A percentile compares a stretch with the other conserved stretches of the same genome.
Evolutionary conservation across 1,284 basidiomycete species (phyloP).

Genomic region (Austroboletus sp.): DNA sequence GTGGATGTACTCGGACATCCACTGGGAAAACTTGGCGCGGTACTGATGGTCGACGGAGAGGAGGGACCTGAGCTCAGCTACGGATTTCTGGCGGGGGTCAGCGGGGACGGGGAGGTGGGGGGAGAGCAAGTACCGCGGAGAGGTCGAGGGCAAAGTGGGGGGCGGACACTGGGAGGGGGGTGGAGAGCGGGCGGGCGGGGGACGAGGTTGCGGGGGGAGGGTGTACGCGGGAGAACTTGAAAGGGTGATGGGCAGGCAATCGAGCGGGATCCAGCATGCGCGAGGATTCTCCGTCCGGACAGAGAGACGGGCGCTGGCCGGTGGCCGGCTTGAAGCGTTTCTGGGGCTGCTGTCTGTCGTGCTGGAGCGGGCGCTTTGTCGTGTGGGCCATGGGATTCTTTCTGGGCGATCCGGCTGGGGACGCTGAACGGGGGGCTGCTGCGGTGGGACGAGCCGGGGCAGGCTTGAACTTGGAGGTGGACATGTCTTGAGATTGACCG

Average conservation of each 20-base stretch:
- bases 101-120: not conserved
- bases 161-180: not conserved
- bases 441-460: not conserved
- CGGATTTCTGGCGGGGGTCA: conserved; percentile 20
- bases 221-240: conserved; percentile 14
- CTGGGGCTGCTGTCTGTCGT: conserved; percentile 27
- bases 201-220: not conserved
- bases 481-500: not conserved
- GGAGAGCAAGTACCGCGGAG: conserved; percentile 6
- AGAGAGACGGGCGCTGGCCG: conserved; percentile 8
- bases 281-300: conserved; percentile 19
- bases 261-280: conserved; percentile 21
- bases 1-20: conserved; percentile 19
- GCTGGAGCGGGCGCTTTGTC: conserved; percentile 44
- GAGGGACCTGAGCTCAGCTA: conserved; percentile 14
- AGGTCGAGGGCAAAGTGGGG: conserved; percentile 12
- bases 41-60: conserved; percentile 12
- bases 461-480: not conserved
- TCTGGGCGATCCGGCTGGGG: too few species aligned
- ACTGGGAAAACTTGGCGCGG: conserved; percentile 11
- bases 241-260: conserved; percentile 6
- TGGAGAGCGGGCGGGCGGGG: conserved; percentile 3
- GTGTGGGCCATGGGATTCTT: conserved; percentile 4
- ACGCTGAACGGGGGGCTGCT: too few species aligned
- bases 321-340: conserved; percentile 40